phyloP scores from a whole-genome alignment of 75 land plant species.

The Cryptomeria japonica region DNA sequence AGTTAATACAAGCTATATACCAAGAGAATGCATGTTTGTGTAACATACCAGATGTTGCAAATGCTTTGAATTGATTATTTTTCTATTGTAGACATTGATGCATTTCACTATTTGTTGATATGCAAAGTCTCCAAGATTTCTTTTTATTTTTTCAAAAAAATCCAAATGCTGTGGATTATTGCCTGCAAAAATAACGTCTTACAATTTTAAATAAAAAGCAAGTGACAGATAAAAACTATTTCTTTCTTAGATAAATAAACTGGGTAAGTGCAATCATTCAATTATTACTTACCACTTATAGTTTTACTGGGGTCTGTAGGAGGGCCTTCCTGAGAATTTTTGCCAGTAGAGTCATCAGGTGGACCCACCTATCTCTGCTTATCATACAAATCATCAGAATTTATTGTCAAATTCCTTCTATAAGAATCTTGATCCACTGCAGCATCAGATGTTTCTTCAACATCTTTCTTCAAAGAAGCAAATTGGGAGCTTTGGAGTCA shows the following conservation, averaged over 20 bases:
- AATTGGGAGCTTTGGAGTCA: conserved; percentile 29
- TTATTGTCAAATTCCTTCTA: conserved; percentile 48
- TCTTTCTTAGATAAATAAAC: no score
- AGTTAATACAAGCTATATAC: not conserved
- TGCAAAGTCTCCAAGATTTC: conserved; percentile 51
- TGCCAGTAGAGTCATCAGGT: no score
- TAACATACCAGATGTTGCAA: conserved; percentile 65
- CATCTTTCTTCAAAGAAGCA: conserved; percentile 14
- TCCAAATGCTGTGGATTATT: conserved; percentile 44
- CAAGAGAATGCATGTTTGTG: not conserved
- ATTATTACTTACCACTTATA: no score
- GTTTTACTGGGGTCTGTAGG: no score
- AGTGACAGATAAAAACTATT: no score
- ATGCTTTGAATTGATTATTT: conserved; percentile 65
- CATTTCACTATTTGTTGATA: conserved; percentile 87
- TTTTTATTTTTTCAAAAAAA: conserved; percentile 83
- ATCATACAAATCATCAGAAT: no score
- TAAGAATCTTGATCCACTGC: conserved; percentile 46
- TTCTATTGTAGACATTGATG: conserved; percentile 72
- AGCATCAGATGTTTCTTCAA: conserved; percentile 36
- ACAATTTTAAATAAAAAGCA: no score
- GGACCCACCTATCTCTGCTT: no score
- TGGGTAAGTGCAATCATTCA: no score
- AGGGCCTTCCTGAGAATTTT: no score
- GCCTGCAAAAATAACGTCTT: conserved; percentile 13